A percentile compares a stretch with the other conserved stretches of the same genome.
phyloP scores from a whole-genome alignment of 169 alveolate genomes.

The Hepatocystis sp. region DNA sequence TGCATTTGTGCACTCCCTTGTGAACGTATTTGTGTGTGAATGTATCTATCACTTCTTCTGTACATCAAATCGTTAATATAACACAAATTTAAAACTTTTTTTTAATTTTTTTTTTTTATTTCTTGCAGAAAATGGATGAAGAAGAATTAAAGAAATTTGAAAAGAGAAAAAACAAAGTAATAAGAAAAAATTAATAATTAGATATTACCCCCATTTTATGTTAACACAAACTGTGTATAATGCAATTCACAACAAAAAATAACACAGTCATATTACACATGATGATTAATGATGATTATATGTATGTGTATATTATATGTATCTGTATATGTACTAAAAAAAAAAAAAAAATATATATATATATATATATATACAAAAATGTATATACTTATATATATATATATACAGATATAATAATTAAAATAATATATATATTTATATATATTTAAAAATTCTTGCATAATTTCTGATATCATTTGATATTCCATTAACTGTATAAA shows the following conservation, averaged over 20 bases:
- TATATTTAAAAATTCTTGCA: too few relatives aligned
- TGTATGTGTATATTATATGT: constrained; percentile 1
- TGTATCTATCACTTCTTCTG: neutral
- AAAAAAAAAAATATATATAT: neutral
- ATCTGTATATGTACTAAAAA: constrained; percentile 2
- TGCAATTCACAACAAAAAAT: constrained; percentile 21
- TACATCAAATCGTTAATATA: too few relatives aligned
- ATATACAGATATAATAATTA: too few relatives aligned
- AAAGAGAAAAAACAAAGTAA: constrained; percentile 6
- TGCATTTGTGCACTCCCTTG: too few relatives aligned
- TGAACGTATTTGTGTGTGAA: neutral
- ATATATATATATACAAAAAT: neutral
- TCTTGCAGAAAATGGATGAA: constrained; percentile 57
- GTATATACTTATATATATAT: constrained; percentile 3
- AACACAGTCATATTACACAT: constrained; percentile 3
- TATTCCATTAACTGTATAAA: too few relatives aligned
- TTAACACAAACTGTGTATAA: too few relatives aligned
- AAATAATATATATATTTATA: too few relatives aligned
- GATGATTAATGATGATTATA: neutral
- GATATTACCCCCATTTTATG: too few relatives aligned
- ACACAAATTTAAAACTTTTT: too few relatives aligned
- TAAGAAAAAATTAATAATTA: too few relatives aligned
- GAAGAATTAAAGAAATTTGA: constrained; percentile 40
- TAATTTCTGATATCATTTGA: too few relatives aligned
- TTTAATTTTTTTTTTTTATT: constrained; percentile 12